Conservation (phyloP, 441 rosid species). For the Populus hybrid region DNA sequence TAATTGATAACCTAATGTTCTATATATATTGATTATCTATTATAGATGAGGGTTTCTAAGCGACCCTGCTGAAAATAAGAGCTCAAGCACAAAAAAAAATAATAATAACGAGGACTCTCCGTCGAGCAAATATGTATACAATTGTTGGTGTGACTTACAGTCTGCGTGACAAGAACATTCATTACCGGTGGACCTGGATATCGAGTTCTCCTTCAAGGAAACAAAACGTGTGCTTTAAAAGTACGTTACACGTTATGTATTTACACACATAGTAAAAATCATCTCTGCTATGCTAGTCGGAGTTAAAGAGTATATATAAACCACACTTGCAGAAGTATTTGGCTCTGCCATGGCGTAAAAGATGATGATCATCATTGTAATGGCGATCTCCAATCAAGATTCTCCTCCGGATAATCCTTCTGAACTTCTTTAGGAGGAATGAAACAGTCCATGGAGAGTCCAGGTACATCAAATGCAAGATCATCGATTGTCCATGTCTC, state of each 20-base stretch:
- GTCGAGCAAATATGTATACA: neutral
- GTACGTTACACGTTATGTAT: neutral
- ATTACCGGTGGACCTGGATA: neutral
- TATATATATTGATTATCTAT: too few species aligned
- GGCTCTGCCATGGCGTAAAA: neutral
- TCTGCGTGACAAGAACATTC: neutral
- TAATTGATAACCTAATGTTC: too few species aligned
- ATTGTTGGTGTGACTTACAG: neutral
- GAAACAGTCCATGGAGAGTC: constrained; percentile 75
- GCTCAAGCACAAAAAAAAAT: too few species aligned
- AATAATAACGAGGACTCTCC: too few species aligned
- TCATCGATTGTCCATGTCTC: constrained; percentile 85
- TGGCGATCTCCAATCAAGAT: constrained; percentile 35
- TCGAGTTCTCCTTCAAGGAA: neutral
- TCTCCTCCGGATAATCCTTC: constrained; percentile 39
- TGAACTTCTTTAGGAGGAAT: constrained; percentile 78
- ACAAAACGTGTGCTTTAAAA: neutral
- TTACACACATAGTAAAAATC: neutral
- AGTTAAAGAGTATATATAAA: neutral
- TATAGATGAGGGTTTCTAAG: too few species aligned
- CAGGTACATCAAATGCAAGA: constrained; percentile 83
- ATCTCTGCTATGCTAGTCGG: neutral
- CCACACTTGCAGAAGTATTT: neutral
- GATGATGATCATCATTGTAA: constrained; percentile 15
- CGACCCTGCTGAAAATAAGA: too few species aligned